Percentiles rank a stretch among this genome's conserved stretches.
phyloP scores from a whole-genome alignment of 2,329 filamentous ascomycete genomes.

The Claviceps spartinae region DNA sequence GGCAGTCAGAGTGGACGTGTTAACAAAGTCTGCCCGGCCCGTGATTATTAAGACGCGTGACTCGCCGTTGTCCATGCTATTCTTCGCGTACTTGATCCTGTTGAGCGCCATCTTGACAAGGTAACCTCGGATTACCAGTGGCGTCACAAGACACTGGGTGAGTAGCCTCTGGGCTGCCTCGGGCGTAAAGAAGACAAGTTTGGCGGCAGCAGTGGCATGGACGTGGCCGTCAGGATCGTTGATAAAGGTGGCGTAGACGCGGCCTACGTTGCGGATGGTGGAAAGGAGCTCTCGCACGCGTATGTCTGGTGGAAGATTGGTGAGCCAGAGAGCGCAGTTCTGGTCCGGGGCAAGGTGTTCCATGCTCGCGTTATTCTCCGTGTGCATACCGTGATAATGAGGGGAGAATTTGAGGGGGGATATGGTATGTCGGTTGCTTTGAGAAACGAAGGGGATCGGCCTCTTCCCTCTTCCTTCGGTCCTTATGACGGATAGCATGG shows the following conservation, averaged over 20 bases:
- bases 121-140: constrained; percentile 24
- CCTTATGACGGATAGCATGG: constrained; percentile 12
- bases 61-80: constrained; percentile 15
- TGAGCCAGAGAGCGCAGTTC: constrained; percentile 41
- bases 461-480: constrained; percentile 7
- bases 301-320: constrained; percentile 32
- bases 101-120: constrained; percentile 30
- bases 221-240: constrained; percentile 29
- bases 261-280: constrained; percentile 31
- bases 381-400: constrained; percentile 25
- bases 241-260: constrained; percentile 37
- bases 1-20: constrained; percentile 21
- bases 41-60: constrained; percentile 38
- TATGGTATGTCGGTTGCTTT: neutral
- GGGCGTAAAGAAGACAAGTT: constrained; percentile 35
- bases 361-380: constrained; percentile 21
- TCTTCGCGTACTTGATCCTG: constrained; percentile 29
- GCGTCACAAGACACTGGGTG: constrained; percentile 9
- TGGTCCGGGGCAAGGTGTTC: constrained; percentile 17
- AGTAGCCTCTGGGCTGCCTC: constrained; percentile 22
- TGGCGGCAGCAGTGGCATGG: constrained; percentile 29
- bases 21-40: constrained; percentile 30
- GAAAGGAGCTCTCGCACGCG: constrained; percentile 30
- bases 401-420: constrained; percentile 15
- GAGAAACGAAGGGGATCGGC: constrained; percentile 3